phyloP scores from a whole-genome alignment of 1,284 basidiomycete genomes.

The Sphaerobolus stellatus region DNA sequence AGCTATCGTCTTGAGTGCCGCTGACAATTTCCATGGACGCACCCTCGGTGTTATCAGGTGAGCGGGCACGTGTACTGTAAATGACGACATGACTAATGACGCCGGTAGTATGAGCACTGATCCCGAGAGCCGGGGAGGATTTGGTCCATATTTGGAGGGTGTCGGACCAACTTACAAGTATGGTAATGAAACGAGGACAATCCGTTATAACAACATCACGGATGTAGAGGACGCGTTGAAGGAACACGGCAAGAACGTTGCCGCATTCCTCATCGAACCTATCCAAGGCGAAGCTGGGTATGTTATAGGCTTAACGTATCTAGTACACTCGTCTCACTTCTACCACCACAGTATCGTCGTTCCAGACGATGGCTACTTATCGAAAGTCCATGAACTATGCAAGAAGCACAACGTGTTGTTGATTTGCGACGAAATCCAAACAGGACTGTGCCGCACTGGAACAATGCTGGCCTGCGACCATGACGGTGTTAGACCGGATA shows the following conservation, averaged over 20 bases:
- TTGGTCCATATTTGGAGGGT: constrained; percentile 86
- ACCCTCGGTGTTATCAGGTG: constrained; percentile 87
- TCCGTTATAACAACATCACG: constrained; percentile 80
- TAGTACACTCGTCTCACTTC: constrained; percentile 6
- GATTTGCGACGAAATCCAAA: constrained; percentile 98
- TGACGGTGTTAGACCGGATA: constrained; percentile 87
- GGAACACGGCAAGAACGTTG: constrained; percentile 79
- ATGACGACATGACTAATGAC: no score
- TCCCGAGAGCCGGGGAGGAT: constrained; percentile 83
- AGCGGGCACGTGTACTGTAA: constrained; percentile 23
- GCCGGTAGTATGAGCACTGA: constrained; percentile 97
- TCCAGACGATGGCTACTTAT: constrained; percentile 87
- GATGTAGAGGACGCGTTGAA: constrained; percentile 85
- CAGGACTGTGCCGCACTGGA: constrained; percentile 82
- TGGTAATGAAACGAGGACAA: constrained; percentile 50
- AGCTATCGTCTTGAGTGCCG: constrained; percentile 85
- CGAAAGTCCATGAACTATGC: constrained; percentile 79
- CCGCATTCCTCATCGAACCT: constrained; percentile 94
- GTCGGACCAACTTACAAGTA: constrained; percentile 79
- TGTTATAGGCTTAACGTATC: constrained; percentile 29
- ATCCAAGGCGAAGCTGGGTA: constrained; percentile 98
- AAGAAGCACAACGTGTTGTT: constrained; percentile 92
- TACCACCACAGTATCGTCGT: constrained; percentile 72
- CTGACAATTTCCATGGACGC: constrained; percentile 95
- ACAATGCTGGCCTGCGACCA: constrained; percentile 90